Evolutionary conservation across 805 yeast genomes (phyloP).

Genomic region (Metschnikowia sp.): DNA sequence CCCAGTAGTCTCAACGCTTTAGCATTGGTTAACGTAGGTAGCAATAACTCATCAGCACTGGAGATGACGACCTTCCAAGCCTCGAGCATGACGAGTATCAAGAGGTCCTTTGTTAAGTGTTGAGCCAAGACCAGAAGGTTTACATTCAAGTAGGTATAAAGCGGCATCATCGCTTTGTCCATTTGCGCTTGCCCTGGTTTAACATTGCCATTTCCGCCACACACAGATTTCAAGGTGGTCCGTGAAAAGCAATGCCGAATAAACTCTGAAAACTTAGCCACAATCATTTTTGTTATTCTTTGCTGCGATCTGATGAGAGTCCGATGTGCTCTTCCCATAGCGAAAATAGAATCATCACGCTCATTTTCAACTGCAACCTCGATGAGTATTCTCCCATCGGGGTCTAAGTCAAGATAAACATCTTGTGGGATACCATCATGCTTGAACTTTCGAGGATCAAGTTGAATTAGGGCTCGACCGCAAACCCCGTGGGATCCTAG

Average conservation of each 20-base stretch:
- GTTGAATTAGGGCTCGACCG: slow-evolving; percentile 58
- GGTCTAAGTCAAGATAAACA: slow-evolving; percentile 53
- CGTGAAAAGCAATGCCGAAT: slow-evolving; percentile 58
- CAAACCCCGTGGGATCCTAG: slow-evolving; percentile 56
- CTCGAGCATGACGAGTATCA: slow-evolving; percentile 65
- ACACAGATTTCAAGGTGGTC: slow-evolving; percentile 51
- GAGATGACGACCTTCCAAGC: slow-evolving; percentile 76
- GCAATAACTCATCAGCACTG: slow-evolving; percentile 64
- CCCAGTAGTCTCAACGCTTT: slow-evolving; percentile 30
- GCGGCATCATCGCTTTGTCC: slow-evolving; percentile 66
- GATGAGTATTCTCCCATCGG: slow-evolving; percentile 65
- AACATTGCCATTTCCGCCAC: slow-evolving; percentile 47
- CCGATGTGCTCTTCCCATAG: slow-evolving; percentile 72
- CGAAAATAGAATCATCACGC: slow-evolving; percentile 73
- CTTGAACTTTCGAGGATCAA: slow-evolving; percentile 60
- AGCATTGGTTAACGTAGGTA: slow-evolving; percentile 65
- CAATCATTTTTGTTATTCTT: slow-evolving; percentile 64
- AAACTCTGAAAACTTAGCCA: slow-evolving; percentile 65
- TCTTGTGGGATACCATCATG: slow-evolving; percentile 70
- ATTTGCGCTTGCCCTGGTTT: slow-evolving; percentile 46
- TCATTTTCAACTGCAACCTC: slow-evolving; percentile 78
- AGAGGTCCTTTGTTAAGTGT: slow-evolving; percentile 50
- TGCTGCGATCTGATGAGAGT: slow-evolving; percentile 62
- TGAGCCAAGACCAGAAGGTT: slow-evolving; percentile 64
- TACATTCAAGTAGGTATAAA: slow-evolving; percentile 69